Evolutionary conservation across 495 filamentous ascomycete genomes (phyloP).

Genomic region (Coniosporium apollinis): DNA sequence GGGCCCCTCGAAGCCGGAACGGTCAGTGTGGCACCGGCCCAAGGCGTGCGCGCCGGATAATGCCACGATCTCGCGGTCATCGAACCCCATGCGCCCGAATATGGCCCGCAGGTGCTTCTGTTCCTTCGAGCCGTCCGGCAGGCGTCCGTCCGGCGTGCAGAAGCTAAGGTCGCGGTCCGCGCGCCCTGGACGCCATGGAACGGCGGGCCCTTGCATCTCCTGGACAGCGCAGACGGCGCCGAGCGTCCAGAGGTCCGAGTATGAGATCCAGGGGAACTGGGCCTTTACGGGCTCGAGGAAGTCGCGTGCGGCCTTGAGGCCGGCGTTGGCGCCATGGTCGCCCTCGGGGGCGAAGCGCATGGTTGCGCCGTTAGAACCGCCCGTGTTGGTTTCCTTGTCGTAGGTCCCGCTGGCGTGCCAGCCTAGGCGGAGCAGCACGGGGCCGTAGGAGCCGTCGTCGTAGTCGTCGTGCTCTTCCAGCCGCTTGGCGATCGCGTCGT

Average conservation of each 20-base stretch:
- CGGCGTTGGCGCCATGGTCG: conserved; percentile 88
- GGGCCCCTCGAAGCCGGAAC: conserved; percentile 76
- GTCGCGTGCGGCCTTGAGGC: conserved; percentile 72
- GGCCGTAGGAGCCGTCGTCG: conserved; percentile 91
- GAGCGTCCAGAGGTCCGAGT: conserved; percentile 95
- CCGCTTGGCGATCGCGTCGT: conserved; percentile 64
- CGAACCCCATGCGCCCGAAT: conserved; percentile 96
- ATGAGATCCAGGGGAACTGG: conserved; percentile 86
- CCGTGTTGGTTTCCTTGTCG: conserved; percentile 75
- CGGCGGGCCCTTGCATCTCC: conserved; percentile 78
- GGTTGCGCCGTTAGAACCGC: conserved; percentile 90
- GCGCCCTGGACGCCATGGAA: conserved; percentile 87
- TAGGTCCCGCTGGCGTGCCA: conserved; percentile 34
- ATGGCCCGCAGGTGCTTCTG: conserved; percentile 74
- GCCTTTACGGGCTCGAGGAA: conserved; percentile 84
- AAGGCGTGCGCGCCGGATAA: conserved; percentile 81
- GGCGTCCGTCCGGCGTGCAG: conserved; percentile 90
- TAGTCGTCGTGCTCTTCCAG: conserved; percentile 86
- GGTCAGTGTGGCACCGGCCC: conserved; percentile 80
- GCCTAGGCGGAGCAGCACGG: conserved; percentile 32
- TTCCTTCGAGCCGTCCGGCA: conserved; percentile 73
- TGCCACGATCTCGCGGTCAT: conserved; percentile 92
- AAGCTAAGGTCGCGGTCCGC: conserved; percentile 56
- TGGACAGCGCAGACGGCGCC: conserved; percentile 74
- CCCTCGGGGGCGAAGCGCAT: conserved; percentile 92